Percentiles rank a stretch among this genome's conserved stretches.
Evolutionary conservation across 306 rosid species (phyloP).

Genomic region (Casuarina equisetifolia): DNA sequence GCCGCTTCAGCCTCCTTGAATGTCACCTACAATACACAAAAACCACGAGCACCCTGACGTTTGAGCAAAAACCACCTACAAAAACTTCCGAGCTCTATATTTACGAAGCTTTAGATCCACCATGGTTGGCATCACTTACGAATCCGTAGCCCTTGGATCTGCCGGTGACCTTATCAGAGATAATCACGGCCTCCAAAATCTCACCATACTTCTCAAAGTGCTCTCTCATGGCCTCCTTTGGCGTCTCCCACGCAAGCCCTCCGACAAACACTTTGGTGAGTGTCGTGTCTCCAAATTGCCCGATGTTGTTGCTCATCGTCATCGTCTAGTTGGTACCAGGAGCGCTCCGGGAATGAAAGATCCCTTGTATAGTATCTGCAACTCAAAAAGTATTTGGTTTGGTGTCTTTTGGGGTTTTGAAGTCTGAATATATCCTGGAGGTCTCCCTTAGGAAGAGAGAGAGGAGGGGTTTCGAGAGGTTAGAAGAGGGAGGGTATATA

Average conservation of each 20-base stretch:
- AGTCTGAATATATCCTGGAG: background rate
- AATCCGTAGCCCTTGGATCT: conserved; percentile 97
- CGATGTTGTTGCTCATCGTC: conserved; percentile 41
- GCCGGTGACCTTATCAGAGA: conserved; percentile 77
- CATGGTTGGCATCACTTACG: conserved; percentile 36
- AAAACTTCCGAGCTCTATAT: background rate
- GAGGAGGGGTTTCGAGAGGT: conserved; percentile 7
- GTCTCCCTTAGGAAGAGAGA: background rate
- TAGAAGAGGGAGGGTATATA: conserved; percentile 28
- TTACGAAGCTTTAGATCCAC: background rate
- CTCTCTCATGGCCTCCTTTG: conserved; percentile 61
- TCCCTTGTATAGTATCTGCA: too few species aligned
- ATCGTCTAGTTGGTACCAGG: conserved; percentile 10
- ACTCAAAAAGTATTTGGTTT: background rate
- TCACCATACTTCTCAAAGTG: conserved; percentile 76
- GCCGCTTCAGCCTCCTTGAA: conserved; percentile 82
- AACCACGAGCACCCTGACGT: background rate
- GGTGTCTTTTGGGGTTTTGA: background rate
- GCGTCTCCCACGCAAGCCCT: conserved; percentile 90
- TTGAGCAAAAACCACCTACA: background rate
- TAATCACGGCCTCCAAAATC: conserved; percentile 87
- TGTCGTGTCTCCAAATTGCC: conserved; percentile 72
- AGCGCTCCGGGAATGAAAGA: background rate
- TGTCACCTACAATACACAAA: conserved; percentile 48
- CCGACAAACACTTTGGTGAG: conserved; percentile 86